Conservation (phyloP, 805 yeast genomes). For the Ogataea parapolymorpha region DNA sequence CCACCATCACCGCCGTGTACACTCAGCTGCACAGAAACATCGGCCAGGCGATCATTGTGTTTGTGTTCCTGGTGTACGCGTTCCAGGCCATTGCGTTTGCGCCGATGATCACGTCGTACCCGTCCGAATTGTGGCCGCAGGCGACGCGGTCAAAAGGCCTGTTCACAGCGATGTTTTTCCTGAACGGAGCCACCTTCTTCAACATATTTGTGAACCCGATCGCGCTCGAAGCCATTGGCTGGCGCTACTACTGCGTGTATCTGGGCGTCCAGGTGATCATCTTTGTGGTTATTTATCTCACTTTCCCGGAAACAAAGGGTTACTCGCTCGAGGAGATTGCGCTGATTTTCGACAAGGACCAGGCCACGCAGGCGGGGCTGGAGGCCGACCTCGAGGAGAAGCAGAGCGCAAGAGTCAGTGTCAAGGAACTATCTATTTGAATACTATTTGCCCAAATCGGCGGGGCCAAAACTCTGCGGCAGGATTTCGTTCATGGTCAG, state of each 20-base stretch:
- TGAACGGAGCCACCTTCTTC: constrained; percentile 25
- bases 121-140: constrained; percentile 40
- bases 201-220: constrained; percentile 35
- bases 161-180: constrained; percentile 14
- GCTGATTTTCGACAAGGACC: constrained; percentile 48
- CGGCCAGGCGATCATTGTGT: constrained; percentile 48
- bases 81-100: constrained; percentile 42
- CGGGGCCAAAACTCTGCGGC: constrained; percentile 89
- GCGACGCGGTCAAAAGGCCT: constrained; percentile 17
- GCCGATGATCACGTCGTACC: constrained; percentile 45
- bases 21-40: constrained; percentile 40
- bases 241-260: constrained; percentile 37
- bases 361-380: constrained; percentile 14
- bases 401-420: constrained; percentile 1
- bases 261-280: constrained; percentile 25
- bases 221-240: constrained; percentile 36
- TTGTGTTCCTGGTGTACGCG: constrained; percentile 46
- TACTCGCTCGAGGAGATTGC: constrained; percentile 58
- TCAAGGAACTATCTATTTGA: neutral
- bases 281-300: constrained; percentile 31
- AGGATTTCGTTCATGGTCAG: constrained; percentile 60
- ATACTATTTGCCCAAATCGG: constrained; percentile 37
- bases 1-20: constrained; percentile 44
- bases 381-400: constrained; percentile 5
- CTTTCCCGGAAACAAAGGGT: constrained; percentile 65